Evolutionary conservation across 768 basidiomycete species (phyloP), one percentile per base, ranked within the genome.

Genomic region (Strobilomyces dryophilus): DNA sequence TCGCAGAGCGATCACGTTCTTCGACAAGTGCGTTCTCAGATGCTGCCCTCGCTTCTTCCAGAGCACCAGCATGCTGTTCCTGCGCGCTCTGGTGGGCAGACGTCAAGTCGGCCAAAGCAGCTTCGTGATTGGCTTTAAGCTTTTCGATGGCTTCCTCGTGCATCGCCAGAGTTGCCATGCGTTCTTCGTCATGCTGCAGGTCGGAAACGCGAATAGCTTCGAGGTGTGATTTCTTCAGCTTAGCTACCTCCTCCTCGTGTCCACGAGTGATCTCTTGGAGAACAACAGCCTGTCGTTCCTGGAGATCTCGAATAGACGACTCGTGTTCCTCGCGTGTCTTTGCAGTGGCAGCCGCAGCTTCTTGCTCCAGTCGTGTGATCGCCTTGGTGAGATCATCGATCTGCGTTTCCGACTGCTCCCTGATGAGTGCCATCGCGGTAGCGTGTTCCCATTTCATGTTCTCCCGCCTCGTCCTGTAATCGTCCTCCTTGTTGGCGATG

Each of bases 371-470:
- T 79, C 49, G 79, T 66, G 31, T 84, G 49, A 20, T 72, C 45
- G 26, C 76, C 76, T 53, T 84, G 73, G 62, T 89, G 81, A 87
- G 73, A 39, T 79, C 79, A 60, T 87, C 83, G 44, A 83, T 68
- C 60, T 82, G 80, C 7, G 76, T 68, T 50, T 72, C 67, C 40
- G 66, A 71, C 57, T 71, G 66, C 46, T 69, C 64, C 45, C 58
- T 69, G 46, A 65, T 47, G 34, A 66, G 49, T 5, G 67, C 69
- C 47, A 71, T 45, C 18, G 66, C 60, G 20, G 65, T 65, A 5
- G 67, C 42, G 42, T 78, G 75, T 49, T 77, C 73, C 21, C 57
- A 54, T 41, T 71, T 68, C 55, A 68, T 62, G 39, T 59, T 59
- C 50, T 68, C 67, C 18, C 73, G 60, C 37, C 66, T 58, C 17